phyloP scores from a whole-genome alignment of 805 yeast species.

The Sugiyamaella floridensis region DNA sequence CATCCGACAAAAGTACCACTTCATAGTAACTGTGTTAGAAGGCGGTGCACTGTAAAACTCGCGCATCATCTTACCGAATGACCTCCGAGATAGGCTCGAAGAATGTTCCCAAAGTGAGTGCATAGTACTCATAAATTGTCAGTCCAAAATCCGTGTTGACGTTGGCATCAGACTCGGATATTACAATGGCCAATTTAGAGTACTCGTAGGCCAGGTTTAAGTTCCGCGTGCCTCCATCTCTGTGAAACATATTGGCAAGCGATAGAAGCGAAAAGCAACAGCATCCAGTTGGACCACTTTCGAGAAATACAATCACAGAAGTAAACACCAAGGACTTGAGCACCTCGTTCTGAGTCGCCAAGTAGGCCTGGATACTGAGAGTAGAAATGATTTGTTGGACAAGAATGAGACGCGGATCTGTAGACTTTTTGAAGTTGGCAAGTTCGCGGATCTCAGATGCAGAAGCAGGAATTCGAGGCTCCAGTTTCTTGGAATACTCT shows the following conservation, averaged over 20 bases:
- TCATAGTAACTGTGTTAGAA: constrained; percentile 18
- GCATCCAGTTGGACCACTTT: constrained; percentile 36
- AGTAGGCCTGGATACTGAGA: constrained; percentile 33
- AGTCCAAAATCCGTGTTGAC: constrained; percentile 34
- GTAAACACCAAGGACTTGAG: constrained; percentile 32
- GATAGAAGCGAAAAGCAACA: constrained; percentile 37
- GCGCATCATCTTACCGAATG: constrained; percentile 22
- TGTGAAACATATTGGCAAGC: constrained; percentile 30
- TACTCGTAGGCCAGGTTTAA: constrained; percentile 37
- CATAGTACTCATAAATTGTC: constrained; percentile 38
- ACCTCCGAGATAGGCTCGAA: constrained; percentile 37
- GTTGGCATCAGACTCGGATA: constrained; percentile 32
- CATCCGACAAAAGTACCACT: constrained; percentile 21
- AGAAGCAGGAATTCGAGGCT: constrained; percentile 35
- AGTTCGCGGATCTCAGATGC: constrained; percentile 35
- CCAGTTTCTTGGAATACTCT: constrained; percentile 21
- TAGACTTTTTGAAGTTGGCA: constrained; percentile 18
- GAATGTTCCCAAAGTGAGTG: constrained; percentile 36
- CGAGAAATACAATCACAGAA: constrained; percentile 32
- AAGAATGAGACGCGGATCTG: constrained; percentile 28
- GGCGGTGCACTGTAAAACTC: neutral
- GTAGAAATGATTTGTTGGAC: constrained; percentile 39
- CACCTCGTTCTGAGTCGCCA: constrained; percentile 26
- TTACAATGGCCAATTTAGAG: constrained; percentile 34
- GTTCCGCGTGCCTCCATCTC: constrained; percentile 29